Evolutionary conservation across 352 stramenopile species (phyloP), one percentile per base, ranked within the genome.

Genomic region (Hyaloperonospora brassicae): DNA sequence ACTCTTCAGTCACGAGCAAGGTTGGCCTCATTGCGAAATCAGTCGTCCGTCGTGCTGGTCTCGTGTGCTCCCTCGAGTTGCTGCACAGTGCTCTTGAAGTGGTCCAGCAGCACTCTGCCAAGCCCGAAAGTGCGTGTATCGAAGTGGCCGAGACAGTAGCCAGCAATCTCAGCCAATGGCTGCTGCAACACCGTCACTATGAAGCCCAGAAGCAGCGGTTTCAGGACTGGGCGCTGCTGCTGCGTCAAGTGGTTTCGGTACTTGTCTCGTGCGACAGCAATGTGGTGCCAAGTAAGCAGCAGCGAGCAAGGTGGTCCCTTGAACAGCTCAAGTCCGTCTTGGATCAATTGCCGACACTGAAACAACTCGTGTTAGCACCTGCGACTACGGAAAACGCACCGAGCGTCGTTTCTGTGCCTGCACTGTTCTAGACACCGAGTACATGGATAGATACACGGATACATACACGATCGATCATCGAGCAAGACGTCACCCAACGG

Each of bases 141-240:
- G 51, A 52, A 3, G 77, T 64, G 42, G 64, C 67, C 6, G 68
- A 80, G 14, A 53, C 62, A 7, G 57, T 87, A 25, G 40, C 76
- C 34, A 68, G 50, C 9, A 66, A 62, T n/a, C 45, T 69, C 2
- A 21, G 52, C 17, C 43, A 27, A 42, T 66, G 57, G 45, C 21
- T 89, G 46, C 40, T 81, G 31, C 57, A 66, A 40, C 76, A 79
- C 24, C 50, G 47, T 1, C 76, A 89, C 21, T 64, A 79, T n/a
- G 65, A 86, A 51, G 50, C 64, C 11, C 59, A 61, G 11, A 77
- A 69, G n/a, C 55, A 58, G n/a, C 51, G 48, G 14, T 84, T 86
- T 36, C 38, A 35, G 11, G 62, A 82, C 21, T 89, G 77, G 79
- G 63, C 71, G 0, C n/a, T 21, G 1, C 38, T 86, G 40, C 50